Percentiles rank a stretch among this genome's conserved stretches.
These are phyloP conservation scores for Exophiala xenobiotica DNA, from an alignment of 2,329 filamentous ascomycete species.

Conservation along the genomic window DNA sequence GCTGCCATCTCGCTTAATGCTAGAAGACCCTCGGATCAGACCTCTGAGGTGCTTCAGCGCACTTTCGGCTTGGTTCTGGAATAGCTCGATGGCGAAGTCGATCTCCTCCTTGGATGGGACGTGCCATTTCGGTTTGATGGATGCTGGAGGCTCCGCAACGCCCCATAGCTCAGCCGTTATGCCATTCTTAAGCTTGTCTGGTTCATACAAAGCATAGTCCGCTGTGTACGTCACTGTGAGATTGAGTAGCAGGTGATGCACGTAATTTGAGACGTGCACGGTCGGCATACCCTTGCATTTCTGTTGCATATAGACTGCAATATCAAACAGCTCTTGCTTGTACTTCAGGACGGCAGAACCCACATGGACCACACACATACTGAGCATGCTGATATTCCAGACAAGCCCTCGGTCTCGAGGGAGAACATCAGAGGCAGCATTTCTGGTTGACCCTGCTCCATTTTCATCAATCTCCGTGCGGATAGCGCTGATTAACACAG, in stretches of 20 bases:
- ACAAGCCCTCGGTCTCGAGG: slow-evolving; percentile 89
- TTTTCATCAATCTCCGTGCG: slow-evolving; percentile 97
- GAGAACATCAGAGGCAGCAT: slow-evolving; percentile 87
- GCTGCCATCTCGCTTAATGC: slow-evolving; percentile 85
- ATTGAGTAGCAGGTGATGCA: slow-evolving; percentile 93
- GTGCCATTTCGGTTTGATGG: slow-evolving; percentile 85
- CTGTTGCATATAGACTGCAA: slow-evolving; percentile 94
- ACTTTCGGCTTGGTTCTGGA: slow-evolving; percentile 75
- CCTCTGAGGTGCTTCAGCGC: slow-evolving; percentile 73
- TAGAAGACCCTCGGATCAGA: slow-evolving; percentile 77
- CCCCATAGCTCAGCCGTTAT: slow-evolving; percentile 83
- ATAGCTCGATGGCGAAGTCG: slow-evolving; percentile 83
- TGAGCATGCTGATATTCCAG: slow-evolving; percentile 95
- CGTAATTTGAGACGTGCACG: slow-evolving; percentile 95
- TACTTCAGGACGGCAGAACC: slow-evolving; percentile 86
- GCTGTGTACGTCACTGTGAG: slow-evolving; percentile 91
- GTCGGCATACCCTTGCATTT: slow-evolving; percentile 91
- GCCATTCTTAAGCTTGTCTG: slow-evolving; percentile 67
- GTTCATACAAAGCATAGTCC: slow-evolving; percentile 84
- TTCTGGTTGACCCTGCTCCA: slow-evolving; percentile 89
- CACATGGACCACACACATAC: slow-evolving; percentile 97
- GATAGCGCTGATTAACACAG: slow-evolving; percentile 86
- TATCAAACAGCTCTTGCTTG: slow-evolving; percentile 83
- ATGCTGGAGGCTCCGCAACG: slow-evolving; percentile 66
- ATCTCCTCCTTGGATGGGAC: slow-evolving; percentile 76